These are phyloP conservation scores for Verticillium longisporum DNA, from an alignment of 2,329 filamentous ascomycete species.

Conservation along the genomic window DNA sequence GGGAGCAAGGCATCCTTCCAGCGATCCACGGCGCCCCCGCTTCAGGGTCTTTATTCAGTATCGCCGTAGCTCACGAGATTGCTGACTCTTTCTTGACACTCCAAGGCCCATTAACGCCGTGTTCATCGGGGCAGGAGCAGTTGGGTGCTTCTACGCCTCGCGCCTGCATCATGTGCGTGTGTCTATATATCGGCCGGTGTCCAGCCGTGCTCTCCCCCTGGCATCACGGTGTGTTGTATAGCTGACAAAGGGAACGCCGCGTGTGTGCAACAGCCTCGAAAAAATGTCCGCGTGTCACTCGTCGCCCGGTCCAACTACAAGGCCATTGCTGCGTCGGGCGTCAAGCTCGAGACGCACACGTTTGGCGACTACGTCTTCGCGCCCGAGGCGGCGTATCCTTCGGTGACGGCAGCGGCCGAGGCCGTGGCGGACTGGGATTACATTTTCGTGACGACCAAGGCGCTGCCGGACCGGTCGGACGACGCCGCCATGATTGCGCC, in stretches of 20 bases:
- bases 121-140: slow-evolving; percentile 64
- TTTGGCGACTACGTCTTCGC: slow-evolving; percentile 62
- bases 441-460: slow-evolving; percentile 65
- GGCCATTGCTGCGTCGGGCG: slow-evolving; percentile 53
- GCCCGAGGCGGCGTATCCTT: slow-evolving; percentile 56
- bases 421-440: slow-evolving; percentile 39
- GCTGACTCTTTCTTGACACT: neutral
- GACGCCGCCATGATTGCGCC: slow-evolving; percentile 56
- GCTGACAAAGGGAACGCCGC: too few relatives aligned
- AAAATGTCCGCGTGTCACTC: slow-evolving; percentile 56
- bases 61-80: neutral
- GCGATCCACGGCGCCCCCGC: neutral
- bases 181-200: neutral
- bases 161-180: slow-evolving; percentile 51
- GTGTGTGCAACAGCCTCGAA: slow-evolving; percentile 28
- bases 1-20: neutral
- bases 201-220: too few relatives aligned
- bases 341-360: slow-evolving; percentile 56
- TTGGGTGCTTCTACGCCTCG: slow-evolving; percentile 67
- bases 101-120: slow-evolving; percentile 49
- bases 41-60: neutral
- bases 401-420: slow-evolving; percentile 45
- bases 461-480: slow-evolving; percentile 56
- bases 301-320: slow-evolving; percentile 69
- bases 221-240: neutral